Evolutionary conservation across 306 rosid genomes (phyloP).

Genomic region (Gastrolobium villosum): DNA sequence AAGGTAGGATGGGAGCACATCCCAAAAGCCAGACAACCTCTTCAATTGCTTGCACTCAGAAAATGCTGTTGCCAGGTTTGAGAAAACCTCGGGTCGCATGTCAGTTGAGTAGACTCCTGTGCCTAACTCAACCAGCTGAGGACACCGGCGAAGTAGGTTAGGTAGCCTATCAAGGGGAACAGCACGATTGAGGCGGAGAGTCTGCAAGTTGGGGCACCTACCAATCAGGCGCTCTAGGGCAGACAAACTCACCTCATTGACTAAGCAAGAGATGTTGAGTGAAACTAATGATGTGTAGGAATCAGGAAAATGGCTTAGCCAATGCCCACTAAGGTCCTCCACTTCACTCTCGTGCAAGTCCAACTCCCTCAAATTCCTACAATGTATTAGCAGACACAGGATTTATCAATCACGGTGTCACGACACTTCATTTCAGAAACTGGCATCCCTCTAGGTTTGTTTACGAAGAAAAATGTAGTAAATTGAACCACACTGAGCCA

Average conservation of each 20-base stretch:
- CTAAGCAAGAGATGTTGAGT: constrained; percentile 84
- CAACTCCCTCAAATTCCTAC: constrained; percentile 84
- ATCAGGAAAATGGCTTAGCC: constrained; percentile 95
- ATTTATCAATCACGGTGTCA: constrained; percentile 12
- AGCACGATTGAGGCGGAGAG: constrained; percentile 82
- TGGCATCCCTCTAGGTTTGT: not conserved
- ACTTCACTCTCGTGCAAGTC: constrained; percentile 94
- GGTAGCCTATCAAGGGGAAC: constrained; percentile 81
- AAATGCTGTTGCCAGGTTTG: constrained; percentile 64
- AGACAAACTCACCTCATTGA: constrained; percentile 75
- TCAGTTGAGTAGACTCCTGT: constrained; percentile 82
- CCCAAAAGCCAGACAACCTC: constrained; percentile 90
- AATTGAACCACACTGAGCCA: constrained; percentile 6
- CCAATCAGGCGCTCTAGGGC: constrained; percentile 87
- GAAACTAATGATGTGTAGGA: constrained; percentile 83
- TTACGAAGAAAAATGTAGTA: not conserved
- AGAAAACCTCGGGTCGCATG: constrained; percentile 70
- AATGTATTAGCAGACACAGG: constrained; percentile 43
- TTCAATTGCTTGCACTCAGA: constrained; percentile 73
- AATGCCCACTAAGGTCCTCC: constrained; percentile 91
- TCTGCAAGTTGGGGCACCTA: constrained; percentile 79
- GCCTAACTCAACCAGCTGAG: constrained; percentile 86
- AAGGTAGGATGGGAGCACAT: constrained; percentile 75
- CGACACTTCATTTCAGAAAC: constrained; percentile 34
- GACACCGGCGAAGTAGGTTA: constrained; percentile 68